Base-by-base conservation (phyloP, 441 rosid genomes). In the Populus hybrid region DNA sequence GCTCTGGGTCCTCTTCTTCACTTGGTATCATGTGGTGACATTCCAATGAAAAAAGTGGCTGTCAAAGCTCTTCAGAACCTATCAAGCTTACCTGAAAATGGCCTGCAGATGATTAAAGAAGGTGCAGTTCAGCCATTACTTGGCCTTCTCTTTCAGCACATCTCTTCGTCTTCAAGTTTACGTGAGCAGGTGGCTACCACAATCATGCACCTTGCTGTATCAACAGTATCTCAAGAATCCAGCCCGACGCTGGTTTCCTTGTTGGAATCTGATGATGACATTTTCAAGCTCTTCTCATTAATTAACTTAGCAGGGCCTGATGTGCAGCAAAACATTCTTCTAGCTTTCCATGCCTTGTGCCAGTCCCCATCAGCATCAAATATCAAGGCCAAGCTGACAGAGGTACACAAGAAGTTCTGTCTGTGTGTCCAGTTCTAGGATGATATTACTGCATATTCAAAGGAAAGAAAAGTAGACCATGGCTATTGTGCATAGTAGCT, bases 31-130 rank as follows among this genome's bases (percentile, higher is more conserved):
- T 42, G 79, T 72, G 84, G 80, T 74, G 84, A 84, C 76, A 26
- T 45, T 68, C 78, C 65, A 63, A 86, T 82, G 86, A 88, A 84
- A 80, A 79, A 38, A 63, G 85, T 75, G 36, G 92, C 89, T 29
- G 83, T 85, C 33, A 87, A 76, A 80, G 90, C 94, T 81, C 85
- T 90, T 45, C 79, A 64, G 10, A 90, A 86, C 75, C 84, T 90
- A 76, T 89, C 92, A 53, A 84, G 83, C 72, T 84, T 88, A 26
- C 88, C 89, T 8, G 84, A 70, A 74, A 90, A 83, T 81, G 92
- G 90, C 66, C 82, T 85, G 80, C 86, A 75, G 80, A 88, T 90
- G 90, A 87, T 90, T 76, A 84, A 81, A 86, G 88, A 85, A 80
- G 94, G 94, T 74, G 89, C 89, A 65, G 84, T 79, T 2, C 74